Evolutionary conservation across 2,329 filamentous ascomycete genomes (phyloP).

Genomic region (Pseudogymnoascus sp.): DNA sequence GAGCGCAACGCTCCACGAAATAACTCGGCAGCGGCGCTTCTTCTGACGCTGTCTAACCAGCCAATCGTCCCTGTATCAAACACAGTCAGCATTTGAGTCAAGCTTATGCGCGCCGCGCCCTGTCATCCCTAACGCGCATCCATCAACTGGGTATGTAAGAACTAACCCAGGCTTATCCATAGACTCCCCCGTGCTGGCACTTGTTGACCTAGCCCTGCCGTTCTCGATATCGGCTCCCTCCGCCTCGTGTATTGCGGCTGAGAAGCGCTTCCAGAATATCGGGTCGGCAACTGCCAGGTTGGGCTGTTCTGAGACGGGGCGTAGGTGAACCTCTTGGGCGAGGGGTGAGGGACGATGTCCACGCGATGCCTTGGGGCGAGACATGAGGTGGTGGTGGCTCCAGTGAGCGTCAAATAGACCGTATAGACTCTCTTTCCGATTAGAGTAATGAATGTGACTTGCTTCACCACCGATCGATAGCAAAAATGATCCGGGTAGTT

Average conservation of each 20-base stretch:
- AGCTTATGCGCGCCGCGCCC: neutral
- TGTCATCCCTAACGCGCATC: neutral
- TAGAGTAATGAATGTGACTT: neutral
- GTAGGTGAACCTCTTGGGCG: constrained; percentile 22
- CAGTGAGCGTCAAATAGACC: neutral
- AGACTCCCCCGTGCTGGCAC: constrained; percentile 13
- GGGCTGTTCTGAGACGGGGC: constrained; percentile 17
- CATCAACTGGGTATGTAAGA: neutral
- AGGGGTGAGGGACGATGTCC: constrained; percentile 23
- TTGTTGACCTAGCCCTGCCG: constrained; percentile 13
- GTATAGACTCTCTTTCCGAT: neutral
- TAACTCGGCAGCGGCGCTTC: constrained; percentile 21
- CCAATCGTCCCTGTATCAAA: constrained; percentile 23
- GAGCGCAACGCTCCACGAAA: constrained; percentile 19
- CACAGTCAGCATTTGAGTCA: constrained; percentile 8
- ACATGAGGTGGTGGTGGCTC: neutral
- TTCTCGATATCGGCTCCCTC: constrained; percentile 21
- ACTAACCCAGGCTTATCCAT: constrained; percentile 14
- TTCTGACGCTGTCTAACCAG: constrained; percentile 25
- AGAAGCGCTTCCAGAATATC: constrained; percentile 28
- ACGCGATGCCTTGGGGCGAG: neutral
- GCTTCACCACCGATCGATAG: neutral
- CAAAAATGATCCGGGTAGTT: neutral
- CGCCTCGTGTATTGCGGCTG: constrained; percentile 23
- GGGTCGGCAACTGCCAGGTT: constrained; percentile 18